Conservation (phyloP, 768 basidiomycete genomes). For the Gloeophyllum trabeum region DNA sequence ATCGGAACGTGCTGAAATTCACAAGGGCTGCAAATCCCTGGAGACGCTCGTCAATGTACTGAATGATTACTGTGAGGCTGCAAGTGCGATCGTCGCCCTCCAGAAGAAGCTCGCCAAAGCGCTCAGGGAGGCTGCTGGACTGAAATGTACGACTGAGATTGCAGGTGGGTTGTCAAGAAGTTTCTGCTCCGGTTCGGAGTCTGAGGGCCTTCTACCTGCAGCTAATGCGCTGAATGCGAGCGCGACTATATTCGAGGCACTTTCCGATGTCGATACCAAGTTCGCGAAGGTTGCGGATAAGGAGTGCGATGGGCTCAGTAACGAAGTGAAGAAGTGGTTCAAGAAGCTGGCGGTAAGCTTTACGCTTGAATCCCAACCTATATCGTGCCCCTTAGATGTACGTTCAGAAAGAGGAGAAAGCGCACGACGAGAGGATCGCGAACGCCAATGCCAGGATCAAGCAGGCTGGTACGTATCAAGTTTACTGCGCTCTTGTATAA, state of each 20-base stretch:
- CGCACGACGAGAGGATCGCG: constrained; percentile 60
- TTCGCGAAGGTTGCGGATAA: constrained; percentile 67
- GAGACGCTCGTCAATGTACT: constrained; percentile 56
- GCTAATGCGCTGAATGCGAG: constrained; percentile 59
- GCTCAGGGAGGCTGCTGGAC: constrained; percentile 48
- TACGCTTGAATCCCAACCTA: background rate
- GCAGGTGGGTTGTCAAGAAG: constrained; percentile 37
- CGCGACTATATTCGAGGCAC: constrained; percentile 55
- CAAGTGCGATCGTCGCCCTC: constrained; percentile 42
- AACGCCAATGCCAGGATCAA: constrained; percentile 64
- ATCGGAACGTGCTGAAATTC: constrained; percentile 60
- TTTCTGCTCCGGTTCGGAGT: background rate
- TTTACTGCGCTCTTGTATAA: background rate
- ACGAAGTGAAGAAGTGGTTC: constrained; percentile 78
- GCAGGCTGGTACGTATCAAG: constrained; percentile 47
- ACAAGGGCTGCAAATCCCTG: constrained; percentile 72
- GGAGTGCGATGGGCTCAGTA: constrained; percentile 53
- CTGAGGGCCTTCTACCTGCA: constrained; percentile 15
- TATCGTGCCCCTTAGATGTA: background rate
- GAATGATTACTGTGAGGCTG: constrained; percentile 69
- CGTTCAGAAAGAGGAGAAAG: constrained; percentile 66
- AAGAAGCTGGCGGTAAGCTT: constrained; percentile 64
- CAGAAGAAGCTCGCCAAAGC: constrained; percentile 73
- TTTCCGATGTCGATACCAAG: constrained; percentile 63
- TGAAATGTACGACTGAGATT: constrained; percentile 50